These are phyloP conservation scores for Bipolaris gigantea DNA, from an alignment of 2,329 filamentous ascomycete species.

Conservation along the genomic window DNA sequence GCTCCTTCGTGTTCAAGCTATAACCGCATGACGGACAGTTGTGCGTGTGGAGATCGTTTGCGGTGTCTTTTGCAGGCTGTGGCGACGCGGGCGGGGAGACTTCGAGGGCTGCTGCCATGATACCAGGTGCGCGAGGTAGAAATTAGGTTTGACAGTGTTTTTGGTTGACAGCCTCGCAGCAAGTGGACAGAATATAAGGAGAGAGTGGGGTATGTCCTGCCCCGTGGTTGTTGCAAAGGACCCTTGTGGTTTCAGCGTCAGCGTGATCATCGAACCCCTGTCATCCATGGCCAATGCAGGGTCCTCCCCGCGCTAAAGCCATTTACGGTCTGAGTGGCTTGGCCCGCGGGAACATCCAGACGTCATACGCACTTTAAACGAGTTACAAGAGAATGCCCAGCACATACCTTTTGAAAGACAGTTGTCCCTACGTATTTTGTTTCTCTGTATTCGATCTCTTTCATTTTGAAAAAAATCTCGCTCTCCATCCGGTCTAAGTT, in stretches of 20 bases:
- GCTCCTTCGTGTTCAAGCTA: constrained; percentile 17
- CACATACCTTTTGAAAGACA: neutral
- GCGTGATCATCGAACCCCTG: constrained; percentile 8
- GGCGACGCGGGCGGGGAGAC: constrained; percentile 25
- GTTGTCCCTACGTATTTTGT: neutral
- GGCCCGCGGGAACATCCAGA: neutral
- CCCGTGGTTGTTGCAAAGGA: constrained; percentile 3
- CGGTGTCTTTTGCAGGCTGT: constrained; percentile 23
- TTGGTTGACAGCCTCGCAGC: neutral
- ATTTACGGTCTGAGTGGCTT: neutral
- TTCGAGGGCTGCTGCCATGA: constrained; percentile 26
- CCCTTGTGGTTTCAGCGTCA: constrained; percentile 13
- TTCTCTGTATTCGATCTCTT: neutral
- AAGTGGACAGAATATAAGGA: neutral
- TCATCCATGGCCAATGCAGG: constrained; percentile 7
- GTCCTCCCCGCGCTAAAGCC: constrained; percentile 8
- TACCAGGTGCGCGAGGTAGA: neutral
- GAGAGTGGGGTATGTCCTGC: constrained; percentile 3
- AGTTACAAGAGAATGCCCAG: neutral
- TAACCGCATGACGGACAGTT: constrained; percentile 41
- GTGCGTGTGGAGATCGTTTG: constrained; percentile 17
- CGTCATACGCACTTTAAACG: neutral
- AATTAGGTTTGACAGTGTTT: neutral
- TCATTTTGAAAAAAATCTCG: neutral
- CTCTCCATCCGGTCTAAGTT: no score